A percentile compares a stretch with the other conserved stretches of the same genome.
Evolutionary conservation across 495 filamentous ascomycete species (phyloP).

Genomic region (Aspergillus nanangensis): DNA sequence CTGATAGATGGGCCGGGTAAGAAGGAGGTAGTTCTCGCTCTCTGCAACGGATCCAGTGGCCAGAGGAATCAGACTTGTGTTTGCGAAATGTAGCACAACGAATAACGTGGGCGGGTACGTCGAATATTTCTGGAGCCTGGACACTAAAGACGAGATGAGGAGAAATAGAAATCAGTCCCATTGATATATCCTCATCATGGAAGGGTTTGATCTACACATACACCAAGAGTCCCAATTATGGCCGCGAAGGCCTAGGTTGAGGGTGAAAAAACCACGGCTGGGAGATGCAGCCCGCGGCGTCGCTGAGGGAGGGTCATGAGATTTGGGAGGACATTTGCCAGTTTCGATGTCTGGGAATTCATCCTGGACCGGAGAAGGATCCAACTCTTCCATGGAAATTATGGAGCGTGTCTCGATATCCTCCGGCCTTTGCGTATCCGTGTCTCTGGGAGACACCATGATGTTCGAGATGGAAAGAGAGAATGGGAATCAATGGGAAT

Average conservation of each 20-base stretch:
- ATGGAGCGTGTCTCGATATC: constrained; percentile 42
- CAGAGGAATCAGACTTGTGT: constrained; percentile 72
- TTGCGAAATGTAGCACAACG: constrained; percentile 71
- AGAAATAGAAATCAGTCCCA: too few species aligned
- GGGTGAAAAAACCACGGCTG: constrained; percentile 17
- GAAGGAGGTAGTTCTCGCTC: constrained; percentile 54
- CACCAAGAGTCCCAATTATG: constrained; percentile 58
- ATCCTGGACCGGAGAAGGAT: constrained; percentile 76
- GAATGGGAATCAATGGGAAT: neutral
- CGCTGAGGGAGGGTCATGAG: constrained; percentile 16
- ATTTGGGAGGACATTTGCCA: constrained; percentile 53
- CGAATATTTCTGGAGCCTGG: constrained; percentile 78
- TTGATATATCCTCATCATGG: too few species aligned
- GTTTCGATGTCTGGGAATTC: constrained; percentile 44
- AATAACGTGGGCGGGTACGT: constrained; percentile 82
- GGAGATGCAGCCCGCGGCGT: too few species aligned
- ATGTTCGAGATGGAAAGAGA: too few species aligned
- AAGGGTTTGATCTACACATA: constrained; percentile 24
- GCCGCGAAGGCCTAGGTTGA: constrained; percentile 53
- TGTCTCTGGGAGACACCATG: constrained; percentile 8
- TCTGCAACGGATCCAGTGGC: constrained; percentile 47
- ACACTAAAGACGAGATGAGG: constrained; percentile 47
- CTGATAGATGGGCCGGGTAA: constrained; percentile 74
- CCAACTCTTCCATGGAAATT: constrained; percentile 69
- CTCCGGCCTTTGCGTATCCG: constrained; percentile 15